Conservation (phyloP, 768 basidiomycete species). For the Rhodotorula babjevae region DNA sequence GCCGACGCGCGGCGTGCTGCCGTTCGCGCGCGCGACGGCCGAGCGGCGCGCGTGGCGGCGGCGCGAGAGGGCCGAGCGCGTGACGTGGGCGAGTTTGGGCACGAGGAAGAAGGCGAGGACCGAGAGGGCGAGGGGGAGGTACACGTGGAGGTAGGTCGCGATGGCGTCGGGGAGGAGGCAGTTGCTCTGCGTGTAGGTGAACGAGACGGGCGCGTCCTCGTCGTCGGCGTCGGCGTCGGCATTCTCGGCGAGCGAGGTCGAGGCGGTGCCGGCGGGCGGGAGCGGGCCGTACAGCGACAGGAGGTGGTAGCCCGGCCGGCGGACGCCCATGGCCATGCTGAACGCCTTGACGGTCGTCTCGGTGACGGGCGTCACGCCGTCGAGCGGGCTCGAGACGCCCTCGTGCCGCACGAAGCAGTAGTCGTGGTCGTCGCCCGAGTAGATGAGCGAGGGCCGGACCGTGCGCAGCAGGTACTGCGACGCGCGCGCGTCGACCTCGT, state of each 20-base stretch:
- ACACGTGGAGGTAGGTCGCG: constrained; percentile 61
- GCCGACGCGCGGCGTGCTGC: not conserved
- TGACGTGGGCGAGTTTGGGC: constrained; percentile 21
- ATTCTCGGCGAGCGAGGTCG: no score
- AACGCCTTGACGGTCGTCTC: constrained; percentile 87
- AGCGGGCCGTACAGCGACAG: constrained; percentile 58
- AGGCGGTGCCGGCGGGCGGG: constrained; percentile 33
- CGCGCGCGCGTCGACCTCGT: constrained; percentile 65
- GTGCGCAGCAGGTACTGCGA: constrained; percentile 63
- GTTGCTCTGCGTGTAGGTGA: constrained; percentile 27
- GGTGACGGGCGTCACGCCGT: constrained; percentile 28
- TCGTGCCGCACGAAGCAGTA: constrained; percentile 68
- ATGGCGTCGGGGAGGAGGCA: constrained; percentile 83
- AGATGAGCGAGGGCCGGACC: constrained; percentile 64
- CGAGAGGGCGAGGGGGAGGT: constrained; percentile 53
- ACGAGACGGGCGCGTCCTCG: constrained; percentile 45
- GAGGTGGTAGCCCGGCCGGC: constrained; percentile 80
- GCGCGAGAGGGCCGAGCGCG: not conserved
- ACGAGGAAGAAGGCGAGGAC: constrained; percentile 35
- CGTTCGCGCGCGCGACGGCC: constrained; percentile 27
- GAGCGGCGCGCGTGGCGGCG: not conserved
- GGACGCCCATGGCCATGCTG: constrained; percentile 83
- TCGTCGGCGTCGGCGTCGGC: not conserved
- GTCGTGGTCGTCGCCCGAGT: constrained; percentile 93
- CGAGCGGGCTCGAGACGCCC: constrained; percentile 47